These are phyloP conservation scores for Aplosporella prunicola DNA, from an alignment of 2,329 filamentous ascomycete genomes.

Conservation along the genomic window DNA sequence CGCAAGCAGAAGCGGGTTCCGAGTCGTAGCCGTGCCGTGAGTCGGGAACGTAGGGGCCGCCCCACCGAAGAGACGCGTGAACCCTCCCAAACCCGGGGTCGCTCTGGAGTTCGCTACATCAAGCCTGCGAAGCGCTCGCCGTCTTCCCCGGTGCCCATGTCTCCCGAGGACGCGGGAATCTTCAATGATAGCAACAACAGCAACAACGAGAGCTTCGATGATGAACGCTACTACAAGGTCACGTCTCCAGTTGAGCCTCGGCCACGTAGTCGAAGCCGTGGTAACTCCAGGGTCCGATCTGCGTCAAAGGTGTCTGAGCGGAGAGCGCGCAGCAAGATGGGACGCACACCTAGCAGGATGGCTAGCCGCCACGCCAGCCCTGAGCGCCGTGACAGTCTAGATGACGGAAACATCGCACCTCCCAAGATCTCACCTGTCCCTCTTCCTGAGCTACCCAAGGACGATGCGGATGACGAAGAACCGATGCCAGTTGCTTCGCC, in stretches of 20 bases:
- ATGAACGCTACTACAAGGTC: conserved; percentile 40
- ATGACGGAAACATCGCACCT: conserved; percentile 48
- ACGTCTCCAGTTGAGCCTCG: conserved; percentile 26
- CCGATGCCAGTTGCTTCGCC: conserved; percentile 33
- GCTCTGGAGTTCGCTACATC: conserved; percentile 56
- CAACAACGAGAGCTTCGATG: conserved; percentile 39
- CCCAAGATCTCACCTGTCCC: conserved; percentile 76
- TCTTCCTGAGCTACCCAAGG: conserved; percentile 49
- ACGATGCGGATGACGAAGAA: conserved; percentile 43
- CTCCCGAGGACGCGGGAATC: conserved; percentile 61
- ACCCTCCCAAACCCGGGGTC: conserved; percentile 59
- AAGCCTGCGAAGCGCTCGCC: conserved; percentile 76
- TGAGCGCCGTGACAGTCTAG: conserved; percentile 28
- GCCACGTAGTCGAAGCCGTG: conserved; percentile 28
- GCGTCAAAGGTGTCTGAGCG: conserved; percentile 29
- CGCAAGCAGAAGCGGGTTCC: conserved; percentile 25
- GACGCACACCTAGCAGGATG: conserved; percentile 14
- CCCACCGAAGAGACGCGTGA: conserved; percentile 10
- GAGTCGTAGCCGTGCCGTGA: conserved; percentile 36
- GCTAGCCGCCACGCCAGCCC: conserved; percentile 39
- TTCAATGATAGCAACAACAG: conserved; percentile 34
- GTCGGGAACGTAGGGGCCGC: conserved; percentile 18
- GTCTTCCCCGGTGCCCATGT: conserved; percentile 89
- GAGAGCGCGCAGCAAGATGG: conserved; percentile 17
- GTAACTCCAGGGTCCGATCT: conserved; percentile 25